These are phyloP conservation scores for Camelina sativa DNA, from an alignment of 345 rosid species.

Conservation along the genomic window DNA sequence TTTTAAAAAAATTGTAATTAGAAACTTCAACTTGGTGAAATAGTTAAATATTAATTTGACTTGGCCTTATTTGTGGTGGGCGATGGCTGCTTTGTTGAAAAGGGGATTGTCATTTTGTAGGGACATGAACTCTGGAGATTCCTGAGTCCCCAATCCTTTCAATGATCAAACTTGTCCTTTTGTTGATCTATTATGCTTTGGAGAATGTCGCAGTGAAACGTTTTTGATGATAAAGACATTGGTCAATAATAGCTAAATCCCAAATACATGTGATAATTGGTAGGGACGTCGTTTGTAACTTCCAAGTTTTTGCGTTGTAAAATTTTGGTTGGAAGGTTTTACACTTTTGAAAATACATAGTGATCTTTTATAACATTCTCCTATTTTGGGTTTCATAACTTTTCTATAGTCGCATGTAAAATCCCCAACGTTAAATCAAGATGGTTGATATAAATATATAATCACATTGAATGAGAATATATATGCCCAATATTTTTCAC, in stretches of 20 bases:
- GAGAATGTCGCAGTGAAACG: constrained; percentile 18
- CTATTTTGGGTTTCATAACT: not conserved
- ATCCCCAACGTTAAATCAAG: constrained; percentile 9
- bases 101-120: constrained; percentile 15
- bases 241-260: not conserved
- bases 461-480: constrained; percentile 7
- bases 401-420: not conserved
- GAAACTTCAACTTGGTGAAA: not conserved
- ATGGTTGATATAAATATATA: constrained; percentile 1
- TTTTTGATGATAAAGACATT: not conserved
- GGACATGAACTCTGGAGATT: constrained; percentile 3
- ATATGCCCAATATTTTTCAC: constrained; percentile 26
- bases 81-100: constrained; percentile 2
- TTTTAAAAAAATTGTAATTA: not conserved
- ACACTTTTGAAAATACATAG: too few species aligned
- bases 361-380: too few species aligned
- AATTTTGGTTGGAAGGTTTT: too few species aligned
- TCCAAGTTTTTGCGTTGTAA: too few species aligned
- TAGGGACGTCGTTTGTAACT: too few species aligned
- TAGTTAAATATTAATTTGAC: constrained; percentile 18
- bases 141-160: constrained; percentile 10
- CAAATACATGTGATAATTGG: not conserved
- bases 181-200: not conserved
- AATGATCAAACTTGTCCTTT: constrained; percentile 9
- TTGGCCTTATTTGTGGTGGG: constrained; percentile 17